Percentiles rank a stretch among this genome's conserved stretches.
These are phyloP conservation scores for Mycosphaerelloides madeirae DNA, from an alignment of 2,329 filamentous ascomycete species.

Conservation along the genomic window DNA sequence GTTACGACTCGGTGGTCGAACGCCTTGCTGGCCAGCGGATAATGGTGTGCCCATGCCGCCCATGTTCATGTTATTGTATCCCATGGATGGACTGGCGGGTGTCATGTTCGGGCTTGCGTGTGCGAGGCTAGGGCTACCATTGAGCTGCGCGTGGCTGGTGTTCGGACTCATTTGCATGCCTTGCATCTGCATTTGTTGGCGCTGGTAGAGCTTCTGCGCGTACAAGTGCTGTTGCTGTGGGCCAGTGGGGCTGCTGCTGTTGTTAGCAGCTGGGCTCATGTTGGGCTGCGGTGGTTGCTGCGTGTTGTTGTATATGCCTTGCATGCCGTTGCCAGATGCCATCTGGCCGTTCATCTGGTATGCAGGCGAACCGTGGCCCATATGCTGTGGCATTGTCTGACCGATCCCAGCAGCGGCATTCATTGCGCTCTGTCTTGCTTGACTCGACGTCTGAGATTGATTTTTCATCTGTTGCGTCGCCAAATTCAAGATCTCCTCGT, in stretches of 20 bases:
- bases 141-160: conserved; percentile 21
- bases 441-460: conserved; percentile 24
- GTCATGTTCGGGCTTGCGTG: conserved; percentile 29
- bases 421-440: conserved; percentile 35
- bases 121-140: conserved; percentile 26
- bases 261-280: conserved; percentile 16
- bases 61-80: conserved; percentile 19
- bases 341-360: conserved; percentile 24
- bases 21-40: conserved; percentile 7
- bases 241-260: conserved; percentile 12
- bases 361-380: conserved; percentile 22
- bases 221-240: conserved; percentile 23
- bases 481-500: conserved; percentile 51
- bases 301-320: conserved; percentile 8
- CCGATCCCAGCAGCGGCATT: conserved; percentile 35
- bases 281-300: conserved; percentile 12
- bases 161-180: conserved; percentile 26
- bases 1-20: conserved; percentile 22
- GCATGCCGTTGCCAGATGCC: conserved; percentile 14
- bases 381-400: conserved; percentile 21
- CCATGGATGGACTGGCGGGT: conserved; percentile 20
- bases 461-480: conserved; percentile 48
- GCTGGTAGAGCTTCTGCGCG: conserved; percentile 28
- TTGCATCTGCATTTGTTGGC: conserved; percentile 28
- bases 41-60: conserved; percentile 7